Evolutionary conservation across 169 alveolate genomes (phyloP).

Genomic region (Cryptosporidium muris): DNA sequence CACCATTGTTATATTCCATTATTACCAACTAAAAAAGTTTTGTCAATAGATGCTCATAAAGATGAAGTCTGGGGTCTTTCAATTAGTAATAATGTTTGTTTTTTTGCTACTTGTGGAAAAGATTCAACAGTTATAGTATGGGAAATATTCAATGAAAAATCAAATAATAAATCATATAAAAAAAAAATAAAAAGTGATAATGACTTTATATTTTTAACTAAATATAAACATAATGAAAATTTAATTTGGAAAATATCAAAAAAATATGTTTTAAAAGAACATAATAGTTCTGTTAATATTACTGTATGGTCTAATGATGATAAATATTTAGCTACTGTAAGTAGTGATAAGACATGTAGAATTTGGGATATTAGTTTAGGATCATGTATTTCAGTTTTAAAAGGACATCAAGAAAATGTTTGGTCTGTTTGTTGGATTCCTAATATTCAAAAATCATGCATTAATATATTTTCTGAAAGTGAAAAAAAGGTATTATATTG

Average conservation of each 20-base stretch:
- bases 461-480: constrained; percentile 75
- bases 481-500: constrained; percentile 75
- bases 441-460: constrained; percentile 72
- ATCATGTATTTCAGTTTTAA: constrained; percentile 65
- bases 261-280: too few species aligned
- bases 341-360: too few species aligned
- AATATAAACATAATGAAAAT: constrained; percentile 74
- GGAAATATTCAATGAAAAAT: too few species aligned
- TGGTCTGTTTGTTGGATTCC: constrained; percentile 79
- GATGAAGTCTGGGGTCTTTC: constrained; percentile 83
- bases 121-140: constrained; percentile 69
- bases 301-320: too few species aligned
- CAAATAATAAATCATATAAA: too few species aligned
- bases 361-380: too few species aligned
- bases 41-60: constrained; percentile 76
- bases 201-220: constrained; percentile 74
- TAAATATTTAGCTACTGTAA: too few species aligned
- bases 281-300: too few species aligned
- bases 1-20: constrained; percentile 69
- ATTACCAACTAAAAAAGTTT: constrained; percentile 74
- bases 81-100: constrained; percentile 76
- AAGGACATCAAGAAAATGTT: constrained; percentile 77
- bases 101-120: constrained; percentile 79
- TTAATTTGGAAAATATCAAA: too few species aligned
- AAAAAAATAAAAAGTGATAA: not conserved